These are phyloP conservation scores for Plasmodium gallinaceum DNA, from an alignment of 169 alveolate genomes.

Conservation along the genomic window DNA sequence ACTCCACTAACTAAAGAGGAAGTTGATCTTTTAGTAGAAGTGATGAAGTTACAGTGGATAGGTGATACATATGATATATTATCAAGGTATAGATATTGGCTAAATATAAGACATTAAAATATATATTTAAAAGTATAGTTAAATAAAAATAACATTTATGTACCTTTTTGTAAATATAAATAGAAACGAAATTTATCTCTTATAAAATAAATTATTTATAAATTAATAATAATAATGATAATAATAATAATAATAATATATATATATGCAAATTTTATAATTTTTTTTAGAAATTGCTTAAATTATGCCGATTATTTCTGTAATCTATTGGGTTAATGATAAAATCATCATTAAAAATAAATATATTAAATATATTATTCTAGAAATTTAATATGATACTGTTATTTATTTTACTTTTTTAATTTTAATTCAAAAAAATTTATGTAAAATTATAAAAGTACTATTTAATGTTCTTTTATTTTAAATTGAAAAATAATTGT, in stretches of 20 bases:
- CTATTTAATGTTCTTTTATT: too few species aligned
- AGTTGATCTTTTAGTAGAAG: constrained; percentile 58
- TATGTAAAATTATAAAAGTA: not conserved
- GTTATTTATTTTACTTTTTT: not conserved
- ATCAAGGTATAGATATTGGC: constrained; percentile 21
- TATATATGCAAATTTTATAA: not conserved
- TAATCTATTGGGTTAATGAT: constrained; percentile 30
- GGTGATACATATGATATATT: constrained; percentile 71
- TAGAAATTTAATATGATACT: not conserved
- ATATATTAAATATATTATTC: too few species aligned
- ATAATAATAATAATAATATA: too few species aligned
- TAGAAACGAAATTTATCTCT: not conserved
- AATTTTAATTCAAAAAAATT: not conserved
- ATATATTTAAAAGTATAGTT: not conserved
- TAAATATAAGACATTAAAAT: not conserved
- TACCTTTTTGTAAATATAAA: not conserved
- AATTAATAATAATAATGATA: too few species aligned
- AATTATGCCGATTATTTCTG: constrained; percentile 68
- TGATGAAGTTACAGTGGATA: constrained; percentile 62
- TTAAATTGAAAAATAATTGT: too few species aligned
- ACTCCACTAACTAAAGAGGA: constrained; percentile 48
- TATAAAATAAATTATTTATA: not conserved
- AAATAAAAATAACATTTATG: not conserved
- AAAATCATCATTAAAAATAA: not conserved
- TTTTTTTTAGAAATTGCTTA: constrained; percentile 34